These are phyloP conservation scores for Sordaria brevicollis DNA, from an alignment of 495 filamentous ascomycete species.

Conservation along the genomic window DNA sequence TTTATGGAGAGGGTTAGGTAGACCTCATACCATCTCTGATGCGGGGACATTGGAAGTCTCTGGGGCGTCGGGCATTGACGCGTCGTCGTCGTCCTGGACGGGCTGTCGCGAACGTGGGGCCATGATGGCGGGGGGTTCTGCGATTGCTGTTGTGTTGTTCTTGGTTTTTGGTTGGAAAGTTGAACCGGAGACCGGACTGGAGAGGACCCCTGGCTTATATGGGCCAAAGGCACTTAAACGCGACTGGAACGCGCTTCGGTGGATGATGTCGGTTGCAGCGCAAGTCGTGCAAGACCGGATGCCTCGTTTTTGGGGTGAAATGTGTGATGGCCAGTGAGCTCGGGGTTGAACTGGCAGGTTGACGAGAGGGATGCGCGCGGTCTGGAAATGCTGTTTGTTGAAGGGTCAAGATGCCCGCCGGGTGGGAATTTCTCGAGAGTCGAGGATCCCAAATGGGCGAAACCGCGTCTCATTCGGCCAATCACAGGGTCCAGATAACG, in stretches of 20 bases:
- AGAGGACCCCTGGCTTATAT: slow-evolving; percentile 1
- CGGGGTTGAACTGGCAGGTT: slow-evolving; percentile 11
- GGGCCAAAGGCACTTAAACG: slow-evolving; percentile 30
- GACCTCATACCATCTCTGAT: slow-evolving; percentile 38
- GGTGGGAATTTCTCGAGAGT: slow-evolving; percentile 24
- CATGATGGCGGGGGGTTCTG: slow-evolving; percentile 32
- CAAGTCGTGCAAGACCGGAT: not conserved
- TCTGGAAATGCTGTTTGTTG: slow-evolving; percentile 13
- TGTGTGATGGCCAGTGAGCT: slow-evolving; percentile 15
- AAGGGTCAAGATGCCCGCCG: slow-evolving; percentile 15
- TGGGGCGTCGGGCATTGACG: slow-evolving; percentile 52
- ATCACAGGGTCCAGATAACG: slow-evolving; percentile 13
- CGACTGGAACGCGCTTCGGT: slow-evolving; percentile 27
- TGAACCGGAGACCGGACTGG: not conserved
- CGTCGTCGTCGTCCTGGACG: slow-evolving; percentile 41
- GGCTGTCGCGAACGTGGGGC: slow-evolving; percentile 43
- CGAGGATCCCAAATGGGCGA: slow-evolving; percentile 21
- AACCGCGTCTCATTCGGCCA: slow-evolving; percentile 21
- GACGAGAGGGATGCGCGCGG: slow-evolving; percentile 1
- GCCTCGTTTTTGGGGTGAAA: not conserved
- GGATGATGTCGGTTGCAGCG: not conserved
- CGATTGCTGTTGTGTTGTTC: not conserved
- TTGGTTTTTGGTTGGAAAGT: slow-evolving; percentile 7
- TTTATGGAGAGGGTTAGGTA: not conserved
- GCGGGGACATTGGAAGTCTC: slow-evolving; percentile 27